Conservation (phyloP, 257 asterid genomes). For the Solanum arcanum region DNA sequence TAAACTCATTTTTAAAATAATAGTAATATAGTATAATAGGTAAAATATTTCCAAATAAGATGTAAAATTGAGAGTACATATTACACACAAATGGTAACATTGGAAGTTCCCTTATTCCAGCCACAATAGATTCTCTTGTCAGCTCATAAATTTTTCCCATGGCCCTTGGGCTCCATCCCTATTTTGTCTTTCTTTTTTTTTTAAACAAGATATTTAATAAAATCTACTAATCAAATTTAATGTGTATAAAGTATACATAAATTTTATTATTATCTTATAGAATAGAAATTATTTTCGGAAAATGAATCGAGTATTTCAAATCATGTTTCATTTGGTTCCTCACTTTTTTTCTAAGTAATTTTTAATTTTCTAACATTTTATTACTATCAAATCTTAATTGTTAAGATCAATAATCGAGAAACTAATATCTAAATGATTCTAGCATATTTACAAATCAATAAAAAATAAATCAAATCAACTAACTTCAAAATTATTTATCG, state of each 20-base stretch:
- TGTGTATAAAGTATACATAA: neutral
- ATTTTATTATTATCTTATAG: no score
- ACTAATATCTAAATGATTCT: no score
- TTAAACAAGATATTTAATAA: no score
- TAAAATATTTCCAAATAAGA: neutral
- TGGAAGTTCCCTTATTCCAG: neutral
- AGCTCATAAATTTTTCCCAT: neutral
- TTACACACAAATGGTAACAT: neutral
- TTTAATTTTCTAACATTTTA: neutral
- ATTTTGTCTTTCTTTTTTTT: neutral
- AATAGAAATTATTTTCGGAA: no score
- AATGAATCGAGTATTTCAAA: neutral
- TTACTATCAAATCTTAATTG: no score
- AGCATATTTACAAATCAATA: no score
- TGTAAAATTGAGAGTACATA: neutral
- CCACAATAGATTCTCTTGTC: neutral
- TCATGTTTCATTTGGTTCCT: fast-evolving
- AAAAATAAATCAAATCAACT: no score
- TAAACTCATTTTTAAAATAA: neutral
- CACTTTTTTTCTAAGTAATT: no score
- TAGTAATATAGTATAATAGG: neutral
- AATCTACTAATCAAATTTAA: no score
- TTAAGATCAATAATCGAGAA: neutral
- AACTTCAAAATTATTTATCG: no score
- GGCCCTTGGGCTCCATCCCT: neutral